A percentile compares a stretch with the other conserved stretches of the same genome.
These are phyloP conservation scores for Tilletia horrida DNA, from an alignment of 1,284 basidiomycete genomes.

Conservation along the genomic window DNA sequence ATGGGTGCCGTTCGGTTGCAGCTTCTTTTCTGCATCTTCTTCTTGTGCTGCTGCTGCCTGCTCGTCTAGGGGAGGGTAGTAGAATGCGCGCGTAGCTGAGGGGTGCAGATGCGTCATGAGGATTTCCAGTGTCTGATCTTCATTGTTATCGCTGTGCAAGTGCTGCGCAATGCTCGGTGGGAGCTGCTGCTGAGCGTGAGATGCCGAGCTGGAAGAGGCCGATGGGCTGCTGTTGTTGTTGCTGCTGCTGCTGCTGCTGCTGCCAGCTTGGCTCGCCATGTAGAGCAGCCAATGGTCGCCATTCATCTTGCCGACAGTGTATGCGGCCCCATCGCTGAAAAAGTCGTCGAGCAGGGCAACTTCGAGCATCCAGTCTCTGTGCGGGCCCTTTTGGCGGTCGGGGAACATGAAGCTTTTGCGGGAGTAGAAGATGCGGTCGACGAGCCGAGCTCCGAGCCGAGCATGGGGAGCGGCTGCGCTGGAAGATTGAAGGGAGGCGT, in stretches of 20 bases:
- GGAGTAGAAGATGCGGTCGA: slow-evolving; percentile 72
- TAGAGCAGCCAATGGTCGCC: slow-evolving; percentile 98
- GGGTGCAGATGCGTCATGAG: slow-evolving; percentile 92
- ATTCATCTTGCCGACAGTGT: slow-evolving; percentile 96
- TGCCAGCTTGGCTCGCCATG: slow-evolving; percentile 50
- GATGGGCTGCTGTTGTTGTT: slow-evolving; percentile 26
- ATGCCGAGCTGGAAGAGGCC: slow-evolving; percentile 28
- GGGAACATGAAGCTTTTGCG: slow-evolving; percentile 99
- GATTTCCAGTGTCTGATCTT: slow-evolving; percentile 94
- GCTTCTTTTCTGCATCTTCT: background rate
- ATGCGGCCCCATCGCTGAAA: slow-evolving; percentile 79
- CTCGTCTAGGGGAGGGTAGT: slow-evolving; percentile 58
- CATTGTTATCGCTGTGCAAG: background rate
- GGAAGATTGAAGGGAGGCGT: slow-evolving; percentile 6
- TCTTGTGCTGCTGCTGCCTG: background rate
- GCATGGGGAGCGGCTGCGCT: background rate
- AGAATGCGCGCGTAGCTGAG: slow-evolving; percentile 73
- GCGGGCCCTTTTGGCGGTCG: slow-evolving; percentile 87
- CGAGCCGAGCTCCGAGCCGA: slow-evolving; percentile 35
- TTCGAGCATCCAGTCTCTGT: slow-evolving; percentile 91
- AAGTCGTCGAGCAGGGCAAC: slow-evolving; percentile 84
- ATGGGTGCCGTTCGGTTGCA: background rate
- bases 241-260: slow-evolving; percentile 32
- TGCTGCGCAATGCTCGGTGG: slow-evolving; percentile 18
- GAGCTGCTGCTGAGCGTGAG: background rate